Percentiles rank a stretch among this genome's conserved stretches.
These are phyloP conservation scores for Pythium oligandrum DNA, from an alignment of 352 stramenopile species.

Conservation along the genomic window DNA sequence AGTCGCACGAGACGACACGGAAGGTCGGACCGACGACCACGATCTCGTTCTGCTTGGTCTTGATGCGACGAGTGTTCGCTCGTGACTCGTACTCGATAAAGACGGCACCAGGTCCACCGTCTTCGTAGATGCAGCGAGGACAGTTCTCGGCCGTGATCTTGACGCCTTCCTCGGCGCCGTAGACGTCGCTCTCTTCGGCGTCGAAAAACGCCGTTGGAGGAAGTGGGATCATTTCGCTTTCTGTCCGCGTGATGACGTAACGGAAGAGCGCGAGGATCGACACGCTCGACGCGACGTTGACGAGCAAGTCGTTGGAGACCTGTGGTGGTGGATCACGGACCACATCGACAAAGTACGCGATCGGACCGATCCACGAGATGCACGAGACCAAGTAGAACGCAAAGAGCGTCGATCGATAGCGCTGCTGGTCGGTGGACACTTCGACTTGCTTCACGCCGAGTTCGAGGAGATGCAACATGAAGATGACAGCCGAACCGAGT, in stretches of 20 bases:
- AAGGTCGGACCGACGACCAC: constrained; percentile 73
- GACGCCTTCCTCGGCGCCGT: constrained; percentile 32
- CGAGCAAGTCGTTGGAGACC: constrained; percentile 39
- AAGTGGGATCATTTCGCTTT: constrained; percentile 59
- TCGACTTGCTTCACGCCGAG: constrained; percentile 33
- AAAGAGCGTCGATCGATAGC: constrained; percentile 57
- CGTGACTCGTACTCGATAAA: constrained; percentile 59
- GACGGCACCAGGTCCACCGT: constrained; percentile 65
- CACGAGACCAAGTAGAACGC: constrained; percentile 43
- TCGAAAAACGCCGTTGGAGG: constrained; percentile 76
- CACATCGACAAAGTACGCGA: constrained; percentile 50
- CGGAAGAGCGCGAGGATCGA: constrained; percentile 31
- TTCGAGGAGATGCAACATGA: constrained; percentile 42
- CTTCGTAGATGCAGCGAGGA: constrained; percentile 76
- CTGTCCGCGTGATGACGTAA: constrained; percentile 40
- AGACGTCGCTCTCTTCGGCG: constrained; percentile 40
- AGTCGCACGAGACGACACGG: constrained; percentile 81
- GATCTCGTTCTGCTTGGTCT: constrained; percentile 35
- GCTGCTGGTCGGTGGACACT: constrained; percentile 41
- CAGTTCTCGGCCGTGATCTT: constrained; percentile 75
- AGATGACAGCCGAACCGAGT: constrained; percentile 35
- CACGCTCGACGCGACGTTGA: constrained; percentile 36
- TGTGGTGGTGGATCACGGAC: constrained; percentile 30
- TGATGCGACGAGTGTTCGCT: constrained; percentile 36
- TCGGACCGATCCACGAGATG: constrained; percentile 60